Evolutionary conservation across 495 filamentous ascomycete genomes (phyloP).

Genomic region (Geoglossum glabrum): DNA sequence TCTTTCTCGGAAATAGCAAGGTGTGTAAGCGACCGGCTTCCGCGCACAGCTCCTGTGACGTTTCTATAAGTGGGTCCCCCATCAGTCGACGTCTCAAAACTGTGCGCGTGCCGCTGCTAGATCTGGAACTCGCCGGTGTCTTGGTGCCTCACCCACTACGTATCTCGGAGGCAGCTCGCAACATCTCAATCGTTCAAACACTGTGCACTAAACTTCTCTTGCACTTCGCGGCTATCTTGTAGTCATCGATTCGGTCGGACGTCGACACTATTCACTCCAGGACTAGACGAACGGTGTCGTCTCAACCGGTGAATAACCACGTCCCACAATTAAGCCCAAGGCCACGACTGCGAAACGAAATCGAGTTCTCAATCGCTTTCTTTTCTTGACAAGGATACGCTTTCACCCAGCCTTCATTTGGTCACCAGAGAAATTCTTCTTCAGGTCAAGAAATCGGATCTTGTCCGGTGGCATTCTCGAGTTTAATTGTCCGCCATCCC

Average conservation of each 20-base stretch:
- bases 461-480: not conserved
- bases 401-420: not conserved
- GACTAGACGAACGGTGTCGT: not conserved
- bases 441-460: not conserved
- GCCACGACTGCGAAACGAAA: not conserved
- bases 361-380: not conserved
- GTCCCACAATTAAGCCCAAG: not conserved
- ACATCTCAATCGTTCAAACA: conserved; percentile 1
- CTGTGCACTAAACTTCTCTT: not conserved
- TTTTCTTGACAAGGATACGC: not conserved
- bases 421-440: not conserved
- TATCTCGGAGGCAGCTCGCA: not conserved
- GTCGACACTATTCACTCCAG: not conserved
- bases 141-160: not conserved
- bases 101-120: conserved; percentile 6
- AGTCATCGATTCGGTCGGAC: not conserved
- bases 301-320: not conserved
- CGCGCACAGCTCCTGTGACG: not conserved
- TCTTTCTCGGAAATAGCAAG: not conserved
- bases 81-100: conserved; percentile 3
- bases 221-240: not conserved
- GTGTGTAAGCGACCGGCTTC: not conserved
- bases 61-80: not conserved
- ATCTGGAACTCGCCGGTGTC: conserved; percentile 1
- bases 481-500: conserved; percentile 1